Conservation (phyloP, 352 stramenopile species). For the Globisporangium parvum region DNA sequence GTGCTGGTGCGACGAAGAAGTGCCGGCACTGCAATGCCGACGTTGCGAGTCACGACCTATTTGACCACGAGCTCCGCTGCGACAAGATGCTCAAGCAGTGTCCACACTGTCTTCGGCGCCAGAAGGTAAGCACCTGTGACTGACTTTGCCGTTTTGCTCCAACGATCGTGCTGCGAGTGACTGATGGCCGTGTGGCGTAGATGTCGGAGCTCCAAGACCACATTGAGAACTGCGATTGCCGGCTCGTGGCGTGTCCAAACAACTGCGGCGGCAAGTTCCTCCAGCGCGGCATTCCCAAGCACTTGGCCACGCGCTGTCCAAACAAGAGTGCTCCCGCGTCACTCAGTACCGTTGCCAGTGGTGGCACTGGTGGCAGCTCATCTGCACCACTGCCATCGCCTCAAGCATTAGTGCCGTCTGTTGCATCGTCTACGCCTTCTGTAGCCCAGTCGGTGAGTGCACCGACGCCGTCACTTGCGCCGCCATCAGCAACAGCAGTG, state of each 20-base stretch:
- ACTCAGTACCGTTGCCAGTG: neutral
- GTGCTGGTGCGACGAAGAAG: slow-evolving; percentile 32
- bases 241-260: slow-evolving; percentile 68
- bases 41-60: slow-evolving; percentile 33
- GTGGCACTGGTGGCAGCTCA: neutral
- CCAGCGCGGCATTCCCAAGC: slow-evolving; percentile 67
- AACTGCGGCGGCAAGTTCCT: slow-evolving; percentile 77
- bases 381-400: neutral
- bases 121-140: slow-evolving; percentile 36
- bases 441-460: neutral
- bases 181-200: slow-evolving; percentile 11
- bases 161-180: neutral
- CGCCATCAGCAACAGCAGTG: neutral
- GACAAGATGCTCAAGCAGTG: slow-evolving; percentile 82
- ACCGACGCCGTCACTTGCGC: neutral
- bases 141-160: neutral
- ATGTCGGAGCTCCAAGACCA: slow-evolving; percentile 72
- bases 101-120: slow-evolving; percentile 68
- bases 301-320: slow-evolving; percentile 64
- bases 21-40: slow-evolving; percentile 59
- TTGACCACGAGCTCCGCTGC: slow-evolving; percentile 71
- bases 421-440: neutral
- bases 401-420: neutral
- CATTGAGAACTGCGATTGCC: slow-evolving; percentile 78
- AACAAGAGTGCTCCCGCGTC: slow-evolving; percentile 17